These are phyloP conservation scores for Hanseniaspora nectarophila DNA, from an alignment of 805 yeast species.

Conservation along the genomic window DNA sequence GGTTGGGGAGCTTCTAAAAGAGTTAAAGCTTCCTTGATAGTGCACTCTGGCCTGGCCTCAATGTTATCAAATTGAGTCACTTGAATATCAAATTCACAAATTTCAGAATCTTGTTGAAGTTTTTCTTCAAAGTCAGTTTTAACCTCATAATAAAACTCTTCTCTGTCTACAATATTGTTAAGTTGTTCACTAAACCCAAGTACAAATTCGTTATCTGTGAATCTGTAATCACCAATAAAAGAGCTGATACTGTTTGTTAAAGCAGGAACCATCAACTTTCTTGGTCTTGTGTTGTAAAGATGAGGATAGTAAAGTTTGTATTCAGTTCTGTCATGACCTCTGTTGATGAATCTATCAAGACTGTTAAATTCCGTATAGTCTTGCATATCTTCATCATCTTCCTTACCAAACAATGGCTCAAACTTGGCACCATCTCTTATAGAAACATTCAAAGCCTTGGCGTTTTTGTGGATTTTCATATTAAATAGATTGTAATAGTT, in stretches of 20 bases:
- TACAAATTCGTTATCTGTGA: slow-evolving; percentile 27
- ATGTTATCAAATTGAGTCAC: slow-evolving; percentile 37
- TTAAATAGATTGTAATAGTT: slow-evolving; percentile 66
- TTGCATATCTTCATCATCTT: slow-evolving; percentile 43
- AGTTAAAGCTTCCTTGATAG: slow-evolving; percentile 42
- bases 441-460: slow-evolving; percentile 77
- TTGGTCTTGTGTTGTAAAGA: slow-evolving; percentile 65
- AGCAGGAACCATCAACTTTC: slow-evolving; percentile 49
- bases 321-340: slow-evolving; percentile 68
- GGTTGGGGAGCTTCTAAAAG: slow-evolving; percentile 81
- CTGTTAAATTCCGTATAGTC: slow-evolving; percentile 87
- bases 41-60: slow-evolving; percentile 21
- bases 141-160: slow-evolving; percentile 18
- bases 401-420: slow-evolving; percentile 67
- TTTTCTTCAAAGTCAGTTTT: slow-evolving; percentile 29
- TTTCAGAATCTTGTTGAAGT: slow-evolving; percentile 14
- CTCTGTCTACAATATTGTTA: slow-evolving; percentile 33
- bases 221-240: slow-evolving; percentile 34
- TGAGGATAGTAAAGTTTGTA: slow-evolving; percentile 79
- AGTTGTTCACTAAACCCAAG: slow-evolving; percentile 44
- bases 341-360: slow-evolving; percentile 71
- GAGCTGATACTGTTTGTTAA: slow-evolving; percentile 55
- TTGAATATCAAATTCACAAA: slow-evolving; percentile 32
- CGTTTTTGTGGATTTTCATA: slow-evolving; percentile 68
- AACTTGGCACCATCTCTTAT: slow-evolving; percentile 95